These are phyloP conservation scores for Clarireedia sp. DNA, from an alignment of 2,329 filamentous ascomycete genomes.

Conservation along the genomic window DNA sequence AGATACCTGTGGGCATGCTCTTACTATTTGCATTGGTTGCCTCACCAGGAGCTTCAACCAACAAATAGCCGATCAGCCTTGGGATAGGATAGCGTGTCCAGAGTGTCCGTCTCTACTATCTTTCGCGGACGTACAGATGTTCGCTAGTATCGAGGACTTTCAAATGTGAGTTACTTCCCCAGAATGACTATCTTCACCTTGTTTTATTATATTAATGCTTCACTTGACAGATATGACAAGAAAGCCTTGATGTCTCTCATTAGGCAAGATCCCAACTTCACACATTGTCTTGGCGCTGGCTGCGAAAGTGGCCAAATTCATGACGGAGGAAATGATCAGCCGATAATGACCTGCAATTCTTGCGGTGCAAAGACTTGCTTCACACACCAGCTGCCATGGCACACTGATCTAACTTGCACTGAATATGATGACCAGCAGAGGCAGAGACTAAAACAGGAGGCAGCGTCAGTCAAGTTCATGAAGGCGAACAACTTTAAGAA, in stretches of 20 bases:
- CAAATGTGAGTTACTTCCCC: background rate
- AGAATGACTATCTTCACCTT: background rate
- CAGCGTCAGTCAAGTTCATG: slow-evolving; percentile 4
- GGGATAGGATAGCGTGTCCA: slow-evolving; percentile 44
- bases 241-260: background rate
- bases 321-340: slow-evolving; percentile 31
- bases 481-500: background rate
- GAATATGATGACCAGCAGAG: slow-evolving; percentile 20
- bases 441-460: slow-evolving; percentile 11
- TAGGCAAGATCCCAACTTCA: slow-evolving; percentile 34
- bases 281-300: slow-evolving; percentile 42
- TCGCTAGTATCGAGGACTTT: background rate
- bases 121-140: slow-evolving; percentile 16
- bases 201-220: background rate
- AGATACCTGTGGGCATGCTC: too few relatives aligned
- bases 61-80: slow-evolving; percentile 22
- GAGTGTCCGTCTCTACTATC: slow-evolving; percentile 39
- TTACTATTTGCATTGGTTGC: background rate
- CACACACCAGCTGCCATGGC: slow-evolving; percentile 36
- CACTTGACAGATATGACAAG: background rate
- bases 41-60: background rate
- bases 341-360: slow-evolving; percentile 36
- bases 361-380: slow-evolving; percentile 38
- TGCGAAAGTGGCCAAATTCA: slow-evolving; percentile 48
- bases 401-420: slow-evolving; percentile 33